Evolutionary conservation across 2,329 filamentous ascomycete genomes (phyloP).

Genomic region (Aspergillus candidus): DNA sequence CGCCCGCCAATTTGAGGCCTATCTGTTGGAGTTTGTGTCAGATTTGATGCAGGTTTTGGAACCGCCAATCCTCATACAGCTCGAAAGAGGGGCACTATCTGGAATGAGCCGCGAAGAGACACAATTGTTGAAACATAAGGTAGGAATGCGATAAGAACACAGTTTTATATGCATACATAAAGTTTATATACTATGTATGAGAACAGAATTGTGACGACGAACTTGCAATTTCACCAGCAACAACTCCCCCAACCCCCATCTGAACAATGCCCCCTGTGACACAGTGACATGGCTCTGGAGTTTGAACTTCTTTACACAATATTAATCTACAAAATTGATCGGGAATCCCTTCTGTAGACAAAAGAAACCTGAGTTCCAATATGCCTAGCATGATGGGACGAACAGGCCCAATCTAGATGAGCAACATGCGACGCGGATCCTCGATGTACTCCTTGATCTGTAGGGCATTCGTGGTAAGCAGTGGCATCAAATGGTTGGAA

Average conservation of each 20-base stretch:
- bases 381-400: neutral
- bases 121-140: slow-evolving; percentile 25
- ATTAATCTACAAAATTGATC: slow-evolving; percentile 24
- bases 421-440: slow-evolving; percentile 85
- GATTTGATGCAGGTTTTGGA: slow-evolving; percentile 39
- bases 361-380: neutral
- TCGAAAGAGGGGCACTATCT: slow-evolving; percentile 44
- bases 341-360: too few relatives aligned
- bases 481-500: neutral
- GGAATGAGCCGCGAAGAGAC: slow-evolving; percentile 36
- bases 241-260: too few relatives aligned
- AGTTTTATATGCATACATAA: neutral
- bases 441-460: slow-evolving; percentile 91
- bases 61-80: slow-evolving; percentile 46
- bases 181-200: neutral
- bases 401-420: slow-evolving; percentile 37
- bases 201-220: slow-evolving; percentile 1
- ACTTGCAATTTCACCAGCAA: neutral
- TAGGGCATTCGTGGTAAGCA: slow-evolving; percentile 9
- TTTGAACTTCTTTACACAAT: neutral
- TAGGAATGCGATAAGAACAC: slow-evolving; percentile 15
- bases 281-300: too few relatives aligned
- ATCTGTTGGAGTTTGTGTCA: slow-evolving; percentile 38
- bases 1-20: slow-evolving; percentile 33
- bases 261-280: too few relatives aligned